A percentile compares a stretch with the other conserved stretches of the same genome.
phyloP scores from a whole-genome alignment of 176 grass and related monocot species.

The Carex myosuroides region DNA sequence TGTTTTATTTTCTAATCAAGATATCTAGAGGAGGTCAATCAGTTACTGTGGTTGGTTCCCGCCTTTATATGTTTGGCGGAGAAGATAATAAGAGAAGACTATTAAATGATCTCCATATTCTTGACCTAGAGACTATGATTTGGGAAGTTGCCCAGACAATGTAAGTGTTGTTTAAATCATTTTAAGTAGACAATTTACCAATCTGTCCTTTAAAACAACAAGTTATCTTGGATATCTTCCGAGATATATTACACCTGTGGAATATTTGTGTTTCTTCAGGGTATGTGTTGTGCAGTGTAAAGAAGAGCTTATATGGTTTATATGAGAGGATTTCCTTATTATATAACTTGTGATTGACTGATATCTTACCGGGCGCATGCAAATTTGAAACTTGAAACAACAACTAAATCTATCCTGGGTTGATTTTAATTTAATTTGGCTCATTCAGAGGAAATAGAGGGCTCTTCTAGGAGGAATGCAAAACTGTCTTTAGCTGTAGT shows the following conservation, averaged over 20 bases:
- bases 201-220: not conserved
- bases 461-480: not conserved
- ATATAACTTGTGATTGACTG: not conserved
- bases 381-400: not conserved
- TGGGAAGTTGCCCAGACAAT: slow-evolving; percentile 68
- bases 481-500: not conserved
- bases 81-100: slow-evolving; percentile 74
- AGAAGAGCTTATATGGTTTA: not conserved
- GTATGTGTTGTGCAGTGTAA: not conserved
- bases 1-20: slow-evolving; percentile 37
- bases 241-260: not conserved
- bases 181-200: slow-evolving; percentile 5
- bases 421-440: not conserved
- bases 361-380: not conserved
- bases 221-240: not conserved
- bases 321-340: not conserved
- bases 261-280: not conserved
- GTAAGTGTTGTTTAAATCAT: slow-evolving; percentile 40
- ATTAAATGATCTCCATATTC: slow-evolving; percentile 83
- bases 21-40: slow-evolving; percentile 80
- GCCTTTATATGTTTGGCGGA: slow-evolving; percentile 89
- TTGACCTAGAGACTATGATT: slow-evolving; percentile 90
- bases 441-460: not conserved
- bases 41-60: slow-evolving; percentile 53
- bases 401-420: not conserved